Base-by-base conservation (phyloP, 192 early-diverging fungal species). In the Thamnidium elegans region DNA sequence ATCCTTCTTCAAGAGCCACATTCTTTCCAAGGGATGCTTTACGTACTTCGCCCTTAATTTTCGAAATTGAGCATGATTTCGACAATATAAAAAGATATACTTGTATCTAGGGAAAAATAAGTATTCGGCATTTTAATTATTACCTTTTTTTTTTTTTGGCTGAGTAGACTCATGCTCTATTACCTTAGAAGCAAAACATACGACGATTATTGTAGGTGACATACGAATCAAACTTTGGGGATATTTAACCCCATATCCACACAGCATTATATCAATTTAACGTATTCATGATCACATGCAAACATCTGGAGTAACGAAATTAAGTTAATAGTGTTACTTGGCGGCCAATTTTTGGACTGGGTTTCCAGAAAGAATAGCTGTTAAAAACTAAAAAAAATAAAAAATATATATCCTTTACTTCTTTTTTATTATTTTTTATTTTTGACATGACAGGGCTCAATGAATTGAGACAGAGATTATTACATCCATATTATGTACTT, bases 401-500 rank as follows among this genome's bases (percentile, higher is more conserved):
- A 39, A n/a, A n/a, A n/a, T n/a, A 30, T n/a, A 15, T 34, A 39
- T 17, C 19, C 34, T 26, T 42, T 44, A 21, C 42, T 21, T 59
- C n/a, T n/a, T 59, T 45, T 14, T 59, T 45, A 15, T 14, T 26
- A 20, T 59, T 23, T 3, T 6, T 45, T 42, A 10, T 45, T 44
- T 8, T 45, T 45, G 4, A 59, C 20, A 67, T 67, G 66, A 59
- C 66, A 15, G 31, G 46, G 7, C 39, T 67, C 4, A 23, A 13
- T 50, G 71, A 73, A 50, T 50, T 81, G 19, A 67, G 51, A 15
- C 69, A 72, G 44, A 74, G 79, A 56, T 47, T 81, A 52, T 21
- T 74, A 32, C 76, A 78, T 50, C 74, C 73, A 17, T 72, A 81
- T 26, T 81, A 81, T 55, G 43, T 76, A 9, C 44, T 69, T 9